These are phyloP conservation scores for Stenogyne calaminthoides DNA, from an alignment of 305 asterid genomes.

Conservation along the genomic window DNA sequence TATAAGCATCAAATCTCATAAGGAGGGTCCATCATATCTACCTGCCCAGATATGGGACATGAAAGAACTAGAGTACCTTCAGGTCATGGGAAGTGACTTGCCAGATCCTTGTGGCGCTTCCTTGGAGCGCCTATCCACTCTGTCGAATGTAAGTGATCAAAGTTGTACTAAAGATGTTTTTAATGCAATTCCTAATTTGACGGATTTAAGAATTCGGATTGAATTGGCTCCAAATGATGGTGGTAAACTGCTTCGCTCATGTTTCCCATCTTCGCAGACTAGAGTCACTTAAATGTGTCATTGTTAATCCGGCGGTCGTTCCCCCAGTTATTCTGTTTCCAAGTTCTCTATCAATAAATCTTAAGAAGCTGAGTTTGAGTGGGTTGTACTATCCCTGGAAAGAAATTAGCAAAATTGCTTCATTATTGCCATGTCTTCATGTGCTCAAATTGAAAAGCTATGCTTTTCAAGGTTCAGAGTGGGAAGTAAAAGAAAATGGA, in stretches of 20 bases:
- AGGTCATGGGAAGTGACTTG: background rate
- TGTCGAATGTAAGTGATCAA: background rate
- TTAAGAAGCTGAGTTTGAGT: background rate
- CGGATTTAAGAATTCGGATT: conserved; percentile 8
- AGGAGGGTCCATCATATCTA: background rate
- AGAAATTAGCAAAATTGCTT: background rate
- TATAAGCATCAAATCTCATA: background rate
- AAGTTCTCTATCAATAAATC: background rate
- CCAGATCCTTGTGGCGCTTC: background rate
- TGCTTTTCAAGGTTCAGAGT: conserved; percentile 6
- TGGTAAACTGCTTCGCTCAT: background rate
- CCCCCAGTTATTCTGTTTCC: background rate
- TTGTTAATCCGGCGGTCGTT: background rate
- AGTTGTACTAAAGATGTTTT: conserved; percentile 13
- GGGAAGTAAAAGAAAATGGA: background rate
- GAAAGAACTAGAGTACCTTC: background rate
- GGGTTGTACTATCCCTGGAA: conserved; percentile 3
- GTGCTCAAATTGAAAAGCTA: background rate
- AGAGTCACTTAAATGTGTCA: conserved; percentile 1
- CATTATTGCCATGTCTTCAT: background rate
- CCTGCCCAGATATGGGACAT: conserved; percentile 7
- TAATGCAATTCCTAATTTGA: background rate
- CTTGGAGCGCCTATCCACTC: background rate
- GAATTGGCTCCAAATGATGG: background rate
- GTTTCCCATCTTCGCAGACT: conserved; percentile 3